phyloP scores from a whole-genome alignment of 257 asterid genomes.

The Leptodermis oblonga region DNA sequence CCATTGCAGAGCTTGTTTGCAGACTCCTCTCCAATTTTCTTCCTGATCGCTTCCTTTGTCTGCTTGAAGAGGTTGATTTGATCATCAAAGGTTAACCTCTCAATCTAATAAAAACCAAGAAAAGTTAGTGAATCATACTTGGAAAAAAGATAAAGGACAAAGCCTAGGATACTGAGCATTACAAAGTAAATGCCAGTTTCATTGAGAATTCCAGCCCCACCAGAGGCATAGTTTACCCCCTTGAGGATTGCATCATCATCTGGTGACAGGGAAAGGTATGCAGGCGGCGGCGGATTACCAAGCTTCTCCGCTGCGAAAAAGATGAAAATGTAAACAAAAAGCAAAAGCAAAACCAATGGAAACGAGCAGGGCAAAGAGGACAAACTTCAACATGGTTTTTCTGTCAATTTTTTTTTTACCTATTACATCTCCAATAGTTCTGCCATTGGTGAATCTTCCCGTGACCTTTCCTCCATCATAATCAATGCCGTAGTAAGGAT shows the following conservation, averaged over 20 bases:
- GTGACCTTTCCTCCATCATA: constrained; percentile 53
- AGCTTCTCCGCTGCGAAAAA: constrained; percentile 58
- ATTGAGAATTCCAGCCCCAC: constrained; percentile 89
- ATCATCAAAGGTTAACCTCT: constrained; percentile 67
- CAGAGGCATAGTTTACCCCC: constrained; percentile 86
- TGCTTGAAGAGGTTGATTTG: constrained; percentile 52
- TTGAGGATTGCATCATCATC: constrained; percentile 55
- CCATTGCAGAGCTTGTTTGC: constrained; percentile 50
- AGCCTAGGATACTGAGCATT: constrained; percentile 9
- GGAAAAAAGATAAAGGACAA: neutral
- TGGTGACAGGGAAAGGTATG: constrained; percentile 60
- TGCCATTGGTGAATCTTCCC: constrained; percentile 85
- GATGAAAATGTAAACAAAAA: too few relatives aligned
- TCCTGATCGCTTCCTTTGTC: constrained; percentile 47
- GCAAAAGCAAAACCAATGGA: too few relatives aligned
- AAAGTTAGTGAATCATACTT: neutral
- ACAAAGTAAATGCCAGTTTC: constrained; percentile 85
- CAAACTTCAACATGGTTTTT: neutral
- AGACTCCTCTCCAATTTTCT: constrained; percentile 54
- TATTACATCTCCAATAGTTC: constrained; percentile 72
- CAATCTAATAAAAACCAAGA: constrained; percentile 36
- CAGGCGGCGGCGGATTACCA: constrained; percentile 64
- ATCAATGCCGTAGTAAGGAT: constrained; percentile 66
- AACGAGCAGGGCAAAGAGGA: too few relatives aligned
- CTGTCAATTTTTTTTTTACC: constrained; percentile 24